Conservation (phyloP, 495 filamentous ascomycete genomes). For the Filosporella fistucella region DNA sequence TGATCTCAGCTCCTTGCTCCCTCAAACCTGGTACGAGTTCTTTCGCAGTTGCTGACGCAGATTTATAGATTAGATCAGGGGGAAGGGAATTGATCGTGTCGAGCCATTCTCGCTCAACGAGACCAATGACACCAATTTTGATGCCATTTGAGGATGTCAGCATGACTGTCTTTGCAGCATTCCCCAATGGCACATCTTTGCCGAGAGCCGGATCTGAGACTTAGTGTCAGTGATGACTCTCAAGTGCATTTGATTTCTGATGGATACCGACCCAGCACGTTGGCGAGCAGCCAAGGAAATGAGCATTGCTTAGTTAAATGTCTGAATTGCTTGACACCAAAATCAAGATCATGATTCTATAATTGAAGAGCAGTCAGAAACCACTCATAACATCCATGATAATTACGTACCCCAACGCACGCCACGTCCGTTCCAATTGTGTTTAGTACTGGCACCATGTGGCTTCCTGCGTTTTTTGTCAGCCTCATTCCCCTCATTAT, state of each 20-base stretch:
- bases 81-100: slow-evolving; percentile 1
- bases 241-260: neutral
- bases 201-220: neutral
- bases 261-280: neutral
- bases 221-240: neutral
- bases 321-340: slow-evolving; percentile 2
- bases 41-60: neutral
- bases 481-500: neutral
- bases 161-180: slow-evolving; percentile 1
- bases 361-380: neutral
- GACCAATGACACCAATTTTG: slow-evolving; percentile 3
- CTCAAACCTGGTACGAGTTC: neutral
- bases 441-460: neutral
- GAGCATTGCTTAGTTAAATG: neutral
- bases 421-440: neutral
- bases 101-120: slow-evolving; percentile 1
- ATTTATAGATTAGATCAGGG: slow-evolving; percentile 1
- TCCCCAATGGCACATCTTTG: neutral
- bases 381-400: neutral
- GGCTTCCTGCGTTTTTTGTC: neutral
- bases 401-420: neutral
- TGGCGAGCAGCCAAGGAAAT: neutral
- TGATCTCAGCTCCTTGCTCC: neutral
- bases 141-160: neutral
- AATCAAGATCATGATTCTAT: neutral